Percentiles rank a stretch among this genome's conserved stretches.
Evolutionary conservation across 176 grass and related monocot genomes (phyloP).

Genomic region (Themeda triandra): DNA sequence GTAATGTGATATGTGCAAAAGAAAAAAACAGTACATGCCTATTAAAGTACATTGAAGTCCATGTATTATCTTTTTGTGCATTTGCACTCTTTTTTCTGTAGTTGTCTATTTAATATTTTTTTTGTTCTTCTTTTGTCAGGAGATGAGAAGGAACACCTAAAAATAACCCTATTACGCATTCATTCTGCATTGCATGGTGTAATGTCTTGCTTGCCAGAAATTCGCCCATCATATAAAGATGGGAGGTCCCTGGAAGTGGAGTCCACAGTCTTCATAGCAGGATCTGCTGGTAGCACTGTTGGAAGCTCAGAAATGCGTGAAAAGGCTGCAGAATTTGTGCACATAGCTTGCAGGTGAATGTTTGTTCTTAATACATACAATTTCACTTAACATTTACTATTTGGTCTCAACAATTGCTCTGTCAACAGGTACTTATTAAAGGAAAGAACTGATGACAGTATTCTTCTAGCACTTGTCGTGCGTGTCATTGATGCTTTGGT

Average conservation of each 20-base stretch:
- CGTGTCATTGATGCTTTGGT: conserved; percentile 91
- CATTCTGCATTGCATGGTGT: conserved; percentile 88
- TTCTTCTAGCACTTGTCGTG: conserved; percentile 82
- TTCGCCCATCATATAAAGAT: conserved; percentile 70
- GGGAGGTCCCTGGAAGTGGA: conserved; percentile 53
- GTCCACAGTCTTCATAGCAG: conserved; percentile 62
- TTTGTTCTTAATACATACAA: conserved; percentile 14
- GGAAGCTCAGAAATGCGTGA: conserved; percentile 94
- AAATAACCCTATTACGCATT: conserved; percentile 90
- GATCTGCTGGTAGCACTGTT: conserved; percentile 69
- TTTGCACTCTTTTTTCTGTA: neutral
- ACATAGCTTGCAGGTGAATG: conserved; percentile 74
- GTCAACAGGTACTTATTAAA: conserved; percentile 81
- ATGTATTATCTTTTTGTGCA: neutral
- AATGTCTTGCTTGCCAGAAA: conserved; percentile 97
- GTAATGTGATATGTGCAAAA: neutral
- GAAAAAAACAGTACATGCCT: neutral
- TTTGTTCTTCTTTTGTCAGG: conserved; percentile 49
- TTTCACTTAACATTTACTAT: conserved; percentile 25
- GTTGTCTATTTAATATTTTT: conserved; percentile 18
- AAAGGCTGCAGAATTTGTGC: conserved; percentile 78
- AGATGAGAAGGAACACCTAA: conserved; percentile 90
- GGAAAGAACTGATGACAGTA: conserved; percentile 93
- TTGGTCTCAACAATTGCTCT: conserved; percentile 26
- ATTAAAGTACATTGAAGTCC: neutral